These are phyloP conservation scores for Solanum virginianum DNA, from an alignment of 257 asterid genomes.

Conservation along the genomic window DNA sequence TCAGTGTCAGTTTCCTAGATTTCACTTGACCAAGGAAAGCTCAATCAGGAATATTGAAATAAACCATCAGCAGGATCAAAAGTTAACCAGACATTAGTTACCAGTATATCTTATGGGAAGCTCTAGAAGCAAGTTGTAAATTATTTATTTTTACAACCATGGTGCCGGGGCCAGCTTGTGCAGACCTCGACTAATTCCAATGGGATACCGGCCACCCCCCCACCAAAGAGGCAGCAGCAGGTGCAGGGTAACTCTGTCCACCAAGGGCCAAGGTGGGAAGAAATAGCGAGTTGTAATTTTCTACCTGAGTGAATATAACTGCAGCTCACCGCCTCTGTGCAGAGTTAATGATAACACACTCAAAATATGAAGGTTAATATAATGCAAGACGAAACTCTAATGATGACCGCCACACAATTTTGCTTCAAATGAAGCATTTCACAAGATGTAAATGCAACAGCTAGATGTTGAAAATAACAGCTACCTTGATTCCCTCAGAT, in stretches of 20 bases:
- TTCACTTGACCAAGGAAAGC: not conserved
- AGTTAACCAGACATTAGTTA: not conserved
- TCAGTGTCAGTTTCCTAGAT: not conserved
- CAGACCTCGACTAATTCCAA: not conserved
- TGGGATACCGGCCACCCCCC: not conserved
- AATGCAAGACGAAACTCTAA: not conserved
- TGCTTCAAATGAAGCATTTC: not conserved
- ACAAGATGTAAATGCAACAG: not conserved
- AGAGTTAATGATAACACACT: not conserved
- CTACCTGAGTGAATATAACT: not conserved
- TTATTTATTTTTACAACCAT: not conserved
- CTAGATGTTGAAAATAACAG: not conserved
- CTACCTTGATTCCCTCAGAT: conserved; percentile 77
- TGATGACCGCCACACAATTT: not conserved
- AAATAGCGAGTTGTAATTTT: not conserved
- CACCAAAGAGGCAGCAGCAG: not conserved
- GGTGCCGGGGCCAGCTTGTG: not conserved
- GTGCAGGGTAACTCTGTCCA: not conserved
- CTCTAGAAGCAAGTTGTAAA: not conserved
- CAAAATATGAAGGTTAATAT: not conserved
- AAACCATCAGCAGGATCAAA: not conserved
- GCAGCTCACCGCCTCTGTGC: not conserved
- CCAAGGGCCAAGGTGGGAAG: not conserved
- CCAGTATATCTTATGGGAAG: not conserved
- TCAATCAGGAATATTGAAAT: not conserved